Percentiles rank a stretch among this genome's conserved stretches.
These are phyloP conservation scores for Fibroporia radiculosa DNA, from an alignment of 768 basidiomycete genomes.

Conservation along the genomic window DNA sequence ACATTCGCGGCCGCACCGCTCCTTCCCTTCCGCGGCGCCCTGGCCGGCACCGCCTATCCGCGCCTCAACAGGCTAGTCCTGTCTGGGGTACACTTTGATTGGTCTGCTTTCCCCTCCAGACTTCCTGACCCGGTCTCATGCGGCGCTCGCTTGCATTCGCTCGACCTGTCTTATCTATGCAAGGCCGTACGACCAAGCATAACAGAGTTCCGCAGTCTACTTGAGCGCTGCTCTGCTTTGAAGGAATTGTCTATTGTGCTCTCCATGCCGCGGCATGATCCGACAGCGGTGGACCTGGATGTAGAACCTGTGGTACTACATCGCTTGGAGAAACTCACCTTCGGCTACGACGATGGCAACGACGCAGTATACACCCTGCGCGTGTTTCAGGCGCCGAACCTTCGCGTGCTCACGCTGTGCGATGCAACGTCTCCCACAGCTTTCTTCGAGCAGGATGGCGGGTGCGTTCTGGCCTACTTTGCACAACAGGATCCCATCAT, in stretches of 20 bases:
- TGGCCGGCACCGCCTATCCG: constrained; percentile 24
- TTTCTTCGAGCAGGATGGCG: constrained; percentile 28
- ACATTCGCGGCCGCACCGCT: constrained; percentile 22
- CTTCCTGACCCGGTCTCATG: constrained; percentile 3
- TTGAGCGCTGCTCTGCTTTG: constrained; percentile 34
- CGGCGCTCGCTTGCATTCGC: constrained; percentile 19
- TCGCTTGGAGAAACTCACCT: constrained; percentile 28
- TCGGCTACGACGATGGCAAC: constrained; percentile 36
- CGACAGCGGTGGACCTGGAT: constrained; percentile 13
- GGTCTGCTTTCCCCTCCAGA: constrained; percentile 32
- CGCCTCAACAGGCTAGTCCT: constrained; percentile 41
- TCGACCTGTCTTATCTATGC: constrained; percentile 48
- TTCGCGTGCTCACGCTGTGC: constrained; percentile 32
- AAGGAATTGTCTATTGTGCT: constrained; percentile 37
- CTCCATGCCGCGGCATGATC: constrained; percentile 32
- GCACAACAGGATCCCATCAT: background rate
- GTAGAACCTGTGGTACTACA: constrained; percentile 29
- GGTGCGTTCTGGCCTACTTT: constrained; percentile 19
- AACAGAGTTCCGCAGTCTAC: constrained; percentile 34
- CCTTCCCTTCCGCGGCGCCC: constrained; percentile 6
- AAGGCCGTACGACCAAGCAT: constrained; percentile 46
- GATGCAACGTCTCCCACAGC: constrained; percentile 35
- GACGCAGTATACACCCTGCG: constrained; percentile 34
- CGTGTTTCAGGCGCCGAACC: constrained; percentile 32
- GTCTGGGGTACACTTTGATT: constrained; percentile 51